phyloP scores from a whole-genome alignment of 2,329 filamentous ascomycete species.

The Pseudogymnoascus sp. region DNA sequence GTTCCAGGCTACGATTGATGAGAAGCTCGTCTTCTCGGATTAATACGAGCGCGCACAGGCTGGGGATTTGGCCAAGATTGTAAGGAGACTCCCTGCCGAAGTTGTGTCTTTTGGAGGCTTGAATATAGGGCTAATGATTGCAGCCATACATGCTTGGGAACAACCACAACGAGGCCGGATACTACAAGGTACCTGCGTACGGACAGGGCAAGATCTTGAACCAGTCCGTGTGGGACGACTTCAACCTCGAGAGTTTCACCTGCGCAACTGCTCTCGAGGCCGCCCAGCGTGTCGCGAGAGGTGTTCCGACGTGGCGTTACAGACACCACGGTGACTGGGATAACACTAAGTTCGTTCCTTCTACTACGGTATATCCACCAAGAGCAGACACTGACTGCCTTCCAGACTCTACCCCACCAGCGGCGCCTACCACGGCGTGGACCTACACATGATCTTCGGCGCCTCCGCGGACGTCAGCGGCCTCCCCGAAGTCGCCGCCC shows the following conservation, averaged over 20 bases:
- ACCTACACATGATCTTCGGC: constrained; percentile 26
- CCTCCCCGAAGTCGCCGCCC: constrained; percentile 8
- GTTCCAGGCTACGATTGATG: constrained; percentile 15
- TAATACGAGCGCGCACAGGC: constrained; percentile 12
- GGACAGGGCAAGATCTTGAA: constrained; percentile 2
- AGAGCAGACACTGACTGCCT: not conserved
- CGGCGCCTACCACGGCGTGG: constrained; percentile 27
- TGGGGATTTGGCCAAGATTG: constrained; percentile 16
- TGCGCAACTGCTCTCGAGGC: constrained; percentile 23
- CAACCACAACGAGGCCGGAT: constrained; percentile 22
- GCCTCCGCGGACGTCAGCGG: constrained; percentile 24
- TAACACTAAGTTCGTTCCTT: constrained; percentile 15
- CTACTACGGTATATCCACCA: not conserved
- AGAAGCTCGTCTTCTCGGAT: constrained; percentile 13
- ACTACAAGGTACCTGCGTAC: constrained; percentile 17
- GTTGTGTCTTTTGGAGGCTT: not conserved
- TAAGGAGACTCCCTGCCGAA: constrained; percentile 1
- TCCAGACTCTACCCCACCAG: constrained; percentile 21
- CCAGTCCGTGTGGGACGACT: constrained; percentile 14
- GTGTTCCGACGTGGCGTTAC: constrained; percentile 28
- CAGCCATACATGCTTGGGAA: constrained; percentile 20
- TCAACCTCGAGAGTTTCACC: constrained; percentile 24
- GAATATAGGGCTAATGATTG: not conserved
- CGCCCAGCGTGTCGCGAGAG: constrained; percentile 13
- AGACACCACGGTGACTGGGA: constrained; percentile 26